Conservation (phyloP, 495 filamentous ascomycete genomes). For the Stereocaulon alpinum region DNA sequence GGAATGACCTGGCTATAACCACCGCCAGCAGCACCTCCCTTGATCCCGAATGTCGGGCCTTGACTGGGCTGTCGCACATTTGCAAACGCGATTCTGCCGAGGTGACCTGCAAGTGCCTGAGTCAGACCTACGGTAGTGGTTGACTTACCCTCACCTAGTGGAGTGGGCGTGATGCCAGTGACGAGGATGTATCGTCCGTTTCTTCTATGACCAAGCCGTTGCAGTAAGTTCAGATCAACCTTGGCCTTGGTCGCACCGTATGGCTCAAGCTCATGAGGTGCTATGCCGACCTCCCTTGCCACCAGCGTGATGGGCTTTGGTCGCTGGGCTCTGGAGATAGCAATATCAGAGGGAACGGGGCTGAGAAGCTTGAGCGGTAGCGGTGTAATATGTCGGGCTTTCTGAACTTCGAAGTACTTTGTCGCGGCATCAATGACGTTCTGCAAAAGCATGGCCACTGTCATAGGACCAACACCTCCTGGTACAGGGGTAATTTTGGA, state of each 20-base stretch:
- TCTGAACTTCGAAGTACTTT: conserved; percentile 70
- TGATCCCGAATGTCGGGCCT: conserved; percentile 97
- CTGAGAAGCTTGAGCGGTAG: conserved; percentile 62
- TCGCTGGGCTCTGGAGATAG: conserved; percentile 75
- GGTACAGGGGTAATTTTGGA: conserved; percentile 96
- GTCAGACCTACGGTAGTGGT: conserved; percentile 95
- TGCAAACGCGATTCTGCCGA: conserved; percentile 80
- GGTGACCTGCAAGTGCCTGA: conserved; percentile 85
- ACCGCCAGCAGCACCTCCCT: conserved; percentile 92
- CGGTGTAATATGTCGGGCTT: conserved; percentile 62
- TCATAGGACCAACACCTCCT: conserved; percentile 96
- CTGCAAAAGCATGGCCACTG: conserved; percentile 88
- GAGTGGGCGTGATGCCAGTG: conserved; percentile 91
- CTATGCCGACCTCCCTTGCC: conserved; percentile 81
- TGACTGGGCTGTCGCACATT: conserved; percentile 96
- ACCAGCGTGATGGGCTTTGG: conserved; percentile 81
- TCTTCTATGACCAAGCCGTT: conserved; percentile 73
- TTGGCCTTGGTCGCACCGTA: conserved; percentile 95
- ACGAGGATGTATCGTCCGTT: conserved; percentile 88
- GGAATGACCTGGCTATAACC: conserved; percentile 98
- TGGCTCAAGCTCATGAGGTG: conserved; percentile 75
- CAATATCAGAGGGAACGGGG: conserved; percentile 90
- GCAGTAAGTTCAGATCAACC: conserved; percentile 69
- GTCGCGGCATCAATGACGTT: conserved; percentile 83
- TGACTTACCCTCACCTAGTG: conserved; percentile 96